Percentiles rank a stretch among this genome's conserved stretches.
phyloP scores from a whole-genome alignment of 2,329 filamentous ascomycete genomes.

The Aschersonia sp. region DNA sequence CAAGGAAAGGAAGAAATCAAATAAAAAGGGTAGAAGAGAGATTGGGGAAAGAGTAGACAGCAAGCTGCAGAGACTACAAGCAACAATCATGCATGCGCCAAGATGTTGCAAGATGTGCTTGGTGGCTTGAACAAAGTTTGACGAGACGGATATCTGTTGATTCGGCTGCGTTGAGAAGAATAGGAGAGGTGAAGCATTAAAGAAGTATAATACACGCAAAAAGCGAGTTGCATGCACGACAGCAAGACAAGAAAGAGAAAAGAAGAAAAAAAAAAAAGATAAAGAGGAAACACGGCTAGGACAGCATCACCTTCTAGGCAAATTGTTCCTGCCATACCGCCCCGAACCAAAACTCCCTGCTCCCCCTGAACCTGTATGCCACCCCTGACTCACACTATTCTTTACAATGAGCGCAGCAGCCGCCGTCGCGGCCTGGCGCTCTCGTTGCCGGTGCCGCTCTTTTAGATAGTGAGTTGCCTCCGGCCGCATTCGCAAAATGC shows the following conservation, averaged over 20 bases:
- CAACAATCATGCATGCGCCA: too few species aligned
- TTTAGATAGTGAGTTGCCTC: constrained; percentile 80
- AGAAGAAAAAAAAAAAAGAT: background rate
- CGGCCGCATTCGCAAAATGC: constrained; percentile 87
- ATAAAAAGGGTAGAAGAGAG: too few species aligned
- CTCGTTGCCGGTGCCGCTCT: constrained; percentile 85
- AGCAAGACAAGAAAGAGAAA: background rate
- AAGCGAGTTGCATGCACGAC: too few species aligned
- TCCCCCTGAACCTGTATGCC: constrained; percentile 23
- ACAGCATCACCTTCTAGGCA: constrained; percentile 27
- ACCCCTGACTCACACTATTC: constrained; percentile 60
- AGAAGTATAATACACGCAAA: too few species aligned
- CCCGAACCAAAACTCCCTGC: constrained; percentile 12
- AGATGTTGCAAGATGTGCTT: too few species aligned
- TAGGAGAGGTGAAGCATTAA: too few species aligned
- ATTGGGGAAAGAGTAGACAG: too few species aligned
- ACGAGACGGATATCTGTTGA: too few species aligned
- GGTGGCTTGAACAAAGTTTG: too few species aligned
- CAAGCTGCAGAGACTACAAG: too few species aligned
- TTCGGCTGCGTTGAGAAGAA: too few species aligned
- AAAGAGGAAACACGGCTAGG: background rate
- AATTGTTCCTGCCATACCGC: constrained; percentile 29
- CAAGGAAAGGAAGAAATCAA: too few species aligned
- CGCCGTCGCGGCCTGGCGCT: constrained; percentile 75
- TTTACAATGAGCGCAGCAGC: constrained; percentile 90